Evolutionary conservation across 305 asterid genomes (phyloP).

Genomic region (Rubia peregrina): DNA sequence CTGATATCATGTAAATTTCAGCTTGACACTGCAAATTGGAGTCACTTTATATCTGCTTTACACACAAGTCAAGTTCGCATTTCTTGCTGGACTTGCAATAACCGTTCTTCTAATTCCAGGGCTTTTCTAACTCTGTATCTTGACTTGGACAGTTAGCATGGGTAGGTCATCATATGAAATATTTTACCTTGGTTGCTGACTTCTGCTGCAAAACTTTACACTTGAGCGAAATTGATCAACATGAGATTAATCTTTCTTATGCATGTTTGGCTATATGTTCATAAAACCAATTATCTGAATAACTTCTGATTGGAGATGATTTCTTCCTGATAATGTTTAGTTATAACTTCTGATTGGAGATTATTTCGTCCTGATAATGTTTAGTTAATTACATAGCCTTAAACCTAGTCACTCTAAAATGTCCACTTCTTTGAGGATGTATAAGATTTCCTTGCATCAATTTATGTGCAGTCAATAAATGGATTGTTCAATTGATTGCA

Average conservation of each 20-base stretch:
- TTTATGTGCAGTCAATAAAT: constrained; percentile 66
- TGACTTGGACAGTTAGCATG: too few relatives aligned
- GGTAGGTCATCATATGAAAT: not conserved
- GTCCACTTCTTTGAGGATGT: not conserved
- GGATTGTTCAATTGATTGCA: constrained; percentile 92
- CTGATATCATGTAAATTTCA: constrained; percentile 27
- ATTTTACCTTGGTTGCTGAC: not conserved
- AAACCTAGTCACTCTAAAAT: not conserved
- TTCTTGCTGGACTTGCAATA: constrained; percentile 79
- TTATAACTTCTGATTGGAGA: not conserved
- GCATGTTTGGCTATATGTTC: not conserved
- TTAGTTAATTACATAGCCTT: not conserved
- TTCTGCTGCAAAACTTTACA: not conserved
- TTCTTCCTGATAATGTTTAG: not conserved
- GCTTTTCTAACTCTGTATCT: not conserved
- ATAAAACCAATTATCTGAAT: not conserved
- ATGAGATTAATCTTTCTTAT: not conserved
- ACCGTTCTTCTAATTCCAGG: constrained; percentile 59
- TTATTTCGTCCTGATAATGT: not conserved
- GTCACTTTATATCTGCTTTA: constrained; percentile 81
- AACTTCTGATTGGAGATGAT: not conserved
- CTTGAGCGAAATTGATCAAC: not conserved
- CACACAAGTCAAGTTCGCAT: constrained; percentile 87
- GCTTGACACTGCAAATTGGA: constrained; percentile 98
- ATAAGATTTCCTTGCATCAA: not conserved